phyloP scores from a whole-genome alignment of 495 filamentous ascomycete genomes.

The Amphirosellinia nigrospora region DNA sequence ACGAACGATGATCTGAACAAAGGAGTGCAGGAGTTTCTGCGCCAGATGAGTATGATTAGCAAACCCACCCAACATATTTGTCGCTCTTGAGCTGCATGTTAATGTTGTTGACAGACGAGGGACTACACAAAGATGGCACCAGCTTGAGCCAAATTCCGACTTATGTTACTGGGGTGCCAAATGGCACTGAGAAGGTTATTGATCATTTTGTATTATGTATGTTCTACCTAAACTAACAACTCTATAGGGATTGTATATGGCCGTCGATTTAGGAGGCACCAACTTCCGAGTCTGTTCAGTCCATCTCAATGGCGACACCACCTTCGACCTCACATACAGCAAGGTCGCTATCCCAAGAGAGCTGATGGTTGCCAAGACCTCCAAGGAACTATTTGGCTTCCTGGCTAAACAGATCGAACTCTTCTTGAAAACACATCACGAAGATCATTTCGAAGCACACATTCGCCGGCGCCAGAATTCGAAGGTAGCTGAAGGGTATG shows the following conservation, averaged over 20 bases:
- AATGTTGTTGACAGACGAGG: conserved; percentile 64
- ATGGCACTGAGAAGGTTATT: conserved; percentile 90
- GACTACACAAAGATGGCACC: conserved; percentile 75
- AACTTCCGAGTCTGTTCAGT: conserved; percentile 98
- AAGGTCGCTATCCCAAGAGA: conserved; percentile 90
- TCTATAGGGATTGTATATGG: conserved; percentile 87
- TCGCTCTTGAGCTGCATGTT: conserved; percentile 18
- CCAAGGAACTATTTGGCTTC: conserved; percentile 90
- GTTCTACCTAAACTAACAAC: background rate
- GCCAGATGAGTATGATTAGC: conserved; percentile 72
- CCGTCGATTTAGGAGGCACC: conserved; percentile 94
- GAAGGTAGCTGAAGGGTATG: conserved; percentile 58
- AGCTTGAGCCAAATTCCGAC: conserved; percentile 95
- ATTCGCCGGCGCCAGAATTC: conserved; percentile 63
- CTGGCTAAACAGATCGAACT: conserved; percentile 87
- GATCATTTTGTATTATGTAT: background rate
- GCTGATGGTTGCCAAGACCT: conserved; percentile 86
- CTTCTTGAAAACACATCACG: conserved; percentile 87
- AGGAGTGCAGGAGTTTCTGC: conserved; percentile 82
- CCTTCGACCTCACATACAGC: conserved; percentile 86
- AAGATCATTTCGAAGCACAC: conserved; percentile 82
- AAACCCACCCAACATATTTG: background rate
- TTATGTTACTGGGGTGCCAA: conserved; percentile 93
- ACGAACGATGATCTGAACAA: conserved; percentile 76
- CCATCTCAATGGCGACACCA: conserved; percentile 86